Evolutionary conservation across 2,329 filamentous ascomycete species (phyloP).

Genomic region (Piedraia hortae): DNA sequence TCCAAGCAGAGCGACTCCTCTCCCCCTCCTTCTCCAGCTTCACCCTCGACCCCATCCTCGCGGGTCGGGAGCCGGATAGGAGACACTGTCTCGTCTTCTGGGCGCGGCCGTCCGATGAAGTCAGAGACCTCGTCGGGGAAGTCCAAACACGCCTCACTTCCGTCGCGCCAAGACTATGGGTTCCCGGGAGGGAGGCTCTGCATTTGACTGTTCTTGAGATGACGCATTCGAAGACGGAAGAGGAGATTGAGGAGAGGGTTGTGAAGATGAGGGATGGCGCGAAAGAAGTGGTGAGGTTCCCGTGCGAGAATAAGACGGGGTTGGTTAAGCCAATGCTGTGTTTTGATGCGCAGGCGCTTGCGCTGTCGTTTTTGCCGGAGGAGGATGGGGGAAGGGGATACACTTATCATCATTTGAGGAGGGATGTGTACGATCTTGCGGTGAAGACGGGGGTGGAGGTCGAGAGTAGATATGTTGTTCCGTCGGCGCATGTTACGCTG

Average conservation of each 20-base stretch:
- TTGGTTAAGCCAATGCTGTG: conserved; percentile 62
- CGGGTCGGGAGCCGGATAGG: too few species aligned
- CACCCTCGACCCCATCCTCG: conserved; percentile 47
- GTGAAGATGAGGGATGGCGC: conserved; percentile 27
- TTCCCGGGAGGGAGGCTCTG: conserved; percentile 60
- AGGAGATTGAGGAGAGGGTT: conserved; percentile 38
- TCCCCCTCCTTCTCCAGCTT: conserved; percentile 39
- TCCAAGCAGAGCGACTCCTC: conserved; percentile 50
- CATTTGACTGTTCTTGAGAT: conserved; percentile 56
- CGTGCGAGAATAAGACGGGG: conserved; percentile 37
- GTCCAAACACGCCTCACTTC: conserved; percentile 38
- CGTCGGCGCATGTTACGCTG: conserved; percentile 71
- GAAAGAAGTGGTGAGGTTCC: conserved; percentile 34
- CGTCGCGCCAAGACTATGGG: conserved; percentile 52
- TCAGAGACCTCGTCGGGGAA: conserved; percentile 36
- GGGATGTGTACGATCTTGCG: conserved; percentile 42
- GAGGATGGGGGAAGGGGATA: conserved; percentile 45
- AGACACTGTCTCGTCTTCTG: conserved; percentile 69
- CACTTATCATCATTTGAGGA: conserved; percentile 73
- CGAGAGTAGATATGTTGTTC: conserved; percentile 59
- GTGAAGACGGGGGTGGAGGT: conserved; percentile 37
- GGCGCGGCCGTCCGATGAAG: conserved; percentile 50
- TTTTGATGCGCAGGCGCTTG: conserved; percentile 63
- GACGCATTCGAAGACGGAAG: conserved; percentile 45
- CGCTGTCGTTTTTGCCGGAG: conserved; percentile 45